Evolutionary conservation across 2,329 filamentous ascomycete genomes (phyloP), one percentile per base, ranked within the genome.

Genomic region (Clonostachys sp.): DNA sequence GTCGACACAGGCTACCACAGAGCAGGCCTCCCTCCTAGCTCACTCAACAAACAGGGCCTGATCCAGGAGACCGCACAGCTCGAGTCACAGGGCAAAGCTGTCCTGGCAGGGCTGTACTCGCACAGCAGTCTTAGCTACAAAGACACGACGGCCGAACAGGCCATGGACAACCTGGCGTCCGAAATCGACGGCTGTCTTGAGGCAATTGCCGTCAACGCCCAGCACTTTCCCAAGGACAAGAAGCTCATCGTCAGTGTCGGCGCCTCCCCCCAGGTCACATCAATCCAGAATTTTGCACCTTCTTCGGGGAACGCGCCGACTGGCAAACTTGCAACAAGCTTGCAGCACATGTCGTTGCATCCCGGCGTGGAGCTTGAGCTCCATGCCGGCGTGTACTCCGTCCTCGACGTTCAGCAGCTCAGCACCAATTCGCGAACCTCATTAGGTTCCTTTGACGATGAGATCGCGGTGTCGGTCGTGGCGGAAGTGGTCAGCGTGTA

Each of bases 1-100:
- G 73, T 86, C 0, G 83, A 86, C 51, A 80, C 80, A 0, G 83
- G 83, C 1, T 82, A 84, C 55, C 77, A 82, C 51, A 76, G 83
- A 4, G 82, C 83, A 1, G 83, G 83, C 1, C 57, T 85, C 0
- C 62, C 68, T 1, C 71, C 76, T 0, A 51, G 61, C 0, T 60
- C 61, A 1, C 62, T 81, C 30, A 61, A 65, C 18, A 62, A 65
- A 16, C 53, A 55, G 14, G 52, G 61, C 0, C 56, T 81, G 1
- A 61, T 80, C 2, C 51, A 62, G 4, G 43, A 42, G 4, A 61
- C 70, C 0, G 57, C 71, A 0, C 5, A 51, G 0, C 55, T 64
- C 2, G 58, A 66, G 1, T 16, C 16, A 0, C 18, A 42, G 0
- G 50, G 49, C 0, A 48, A 51, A 2, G 56, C 52, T 0, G 36